phyloP scores from a whole-genome alignment of 2,329 filamentous ascomycete genomes.

The Phyllosticta citrichinensis region DNA sequence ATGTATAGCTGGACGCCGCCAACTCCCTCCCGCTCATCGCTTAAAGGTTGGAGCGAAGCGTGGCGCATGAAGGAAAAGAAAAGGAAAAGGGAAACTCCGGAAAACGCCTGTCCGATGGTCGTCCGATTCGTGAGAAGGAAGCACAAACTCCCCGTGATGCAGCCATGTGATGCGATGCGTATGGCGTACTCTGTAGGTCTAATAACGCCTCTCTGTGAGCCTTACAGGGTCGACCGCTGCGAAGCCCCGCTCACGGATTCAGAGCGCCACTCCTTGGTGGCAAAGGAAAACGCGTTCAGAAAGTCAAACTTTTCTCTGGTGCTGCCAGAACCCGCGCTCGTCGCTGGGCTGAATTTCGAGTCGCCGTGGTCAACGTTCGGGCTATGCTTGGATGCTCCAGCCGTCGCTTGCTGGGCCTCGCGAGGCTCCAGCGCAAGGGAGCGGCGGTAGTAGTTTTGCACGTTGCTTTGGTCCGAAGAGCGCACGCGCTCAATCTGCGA shows the following conservation, averaged over 20 bases:
- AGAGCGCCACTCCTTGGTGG: slow-evolving; percentile 3
- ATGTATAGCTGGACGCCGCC: background rate
- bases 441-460: slow-evolving; percentile 67
- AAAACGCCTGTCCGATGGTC: slow-evolving; percentile 2
- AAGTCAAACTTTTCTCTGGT: slow-evolving; percentile 8
- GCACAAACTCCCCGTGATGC: background rate
- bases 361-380: slow-evolving; percentile 1
- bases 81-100: background rate
- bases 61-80: background rate
- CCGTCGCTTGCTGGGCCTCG: slow-evolving; percentile 32
- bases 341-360: background rate
- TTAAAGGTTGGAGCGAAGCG: background rate
- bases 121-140: background rate
- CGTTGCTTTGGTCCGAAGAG: slow-evolving; percentile 49
- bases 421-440: slow-evolving; percentile 75
- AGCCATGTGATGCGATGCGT: background rate
- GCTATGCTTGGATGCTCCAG: slow-evolving; percentile 3
- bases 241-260: background rate
- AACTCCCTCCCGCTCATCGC: background rate
- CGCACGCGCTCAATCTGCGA: slow-evolving; percentile 70
- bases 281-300: slow-evolving; percentile 6
- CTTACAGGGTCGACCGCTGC: slow-evolving; percentile 2
- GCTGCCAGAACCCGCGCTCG: background rate
- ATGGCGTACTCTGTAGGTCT: background rate
- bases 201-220: background rate